Evolutionary conservation across 2,329 filamentous ascomycete genomes (phyloP).

Genomic region (Monilinia fructicola): DNA sequence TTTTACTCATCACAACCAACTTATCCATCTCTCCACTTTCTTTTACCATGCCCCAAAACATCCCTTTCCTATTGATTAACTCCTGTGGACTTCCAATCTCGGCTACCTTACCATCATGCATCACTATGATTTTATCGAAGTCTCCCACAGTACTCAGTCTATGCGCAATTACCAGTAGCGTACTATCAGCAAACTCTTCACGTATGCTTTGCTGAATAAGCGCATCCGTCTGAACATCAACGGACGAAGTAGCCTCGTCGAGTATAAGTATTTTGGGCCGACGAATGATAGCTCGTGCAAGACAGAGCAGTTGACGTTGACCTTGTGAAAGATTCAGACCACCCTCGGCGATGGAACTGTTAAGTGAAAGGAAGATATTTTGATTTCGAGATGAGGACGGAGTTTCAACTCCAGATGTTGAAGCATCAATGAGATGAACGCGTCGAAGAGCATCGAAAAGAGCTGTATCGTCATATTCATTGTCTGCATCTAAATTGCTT

Average conservation of each 20-base stretch:
- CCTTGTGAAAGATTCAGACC: slow-evolving; percentile 61
- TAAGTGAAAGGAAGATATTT: slow-evolving; percentile 46
- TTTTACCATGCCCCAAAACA: slow-evolving; percentile 33
- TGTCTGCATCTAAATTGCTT: slow-evolving; percentile 28
- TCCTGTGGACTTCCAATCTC: slow-evolving; percentile 58
- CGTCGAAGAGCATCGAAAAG: slow-evolving; percentile 80
- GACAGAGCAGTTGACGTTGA: slow-evolving; percentile 78
- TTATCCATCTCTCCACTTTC: slow-evolving; percentile 26
- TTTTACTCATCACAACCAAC: slow-evolving; percentile 12
- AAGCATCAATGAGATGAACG: slow-evolving; percentile 70
- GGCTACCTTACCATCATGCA: slow-evolving; percentile 63
- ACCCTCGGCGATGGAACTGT: slow-evolving; percentile 64
- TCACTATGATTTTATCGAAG: slow-evolving; percentile 70
- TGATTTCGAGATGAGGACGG: slow-evolving; percentile 26
- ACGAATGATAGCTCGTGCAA: slow-evolving; percentile 83
- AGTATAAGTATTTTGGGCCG: slow-evolving; percentile 87
- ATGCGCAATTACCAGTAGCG: slow-evolving; percentile 72
- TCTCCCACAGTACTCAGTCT: slow-evolving; percentile 72
- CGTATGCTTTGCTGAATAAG: slow-evolving; percentile 74
- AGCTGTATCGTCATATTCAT: slow-evolving; percentile 45
- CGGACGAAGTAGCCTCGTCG: slow-evolving; percentile 81
- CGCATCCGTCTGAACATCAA: slow-evolving; percentile 71
- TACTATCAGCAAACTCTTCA: slow-evolving; percentile 66
- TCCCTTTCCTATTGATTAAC: slow-evolving; percentile 43
- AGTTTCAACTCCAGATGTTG: slow-evolving; percentile 3